Evolutionary conservation across 768 basidiomycete species (phyloP), one percentile per base, ranked within the genome.

Genomic region (Leccinum fibrillosum): DNA sequence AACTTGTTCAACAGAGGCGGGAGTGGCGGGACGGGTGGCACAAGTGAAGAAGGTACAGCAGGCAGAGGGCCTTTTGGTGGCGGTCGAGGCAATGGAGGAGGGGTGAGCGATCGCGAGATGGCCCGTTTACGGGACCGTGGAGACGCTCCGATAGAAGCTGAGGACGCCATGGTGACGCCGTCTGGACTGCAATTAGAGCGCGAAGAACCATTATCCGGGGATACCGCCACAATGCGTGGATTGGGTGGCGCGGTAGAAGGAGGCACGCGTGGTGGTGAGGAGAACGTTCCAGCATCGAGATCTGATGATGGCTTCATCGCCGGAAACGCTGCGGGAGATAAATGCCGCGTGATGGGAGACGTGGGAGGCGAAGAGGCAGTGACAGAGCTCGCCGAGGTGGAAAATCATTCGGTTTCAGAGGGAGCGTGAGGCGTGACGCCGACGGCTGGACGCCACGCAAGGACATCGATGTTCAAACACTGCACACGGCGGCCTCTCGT

Each of bases 1-100:
- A 59, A 42, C 50, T 62, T 66, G 42, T 55, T 56, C 10, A 64
- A 34, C 30, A 69, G 62, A 34, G 68, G 62, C 0, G 72, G 72
- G 11, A 72, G 65, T 25, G 70, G 61, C 0, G 68, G 68, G n/a
- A 72, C 63, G 5, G 68, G 69, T 1, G 71, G 66, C 17, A 64
- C 26, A 4, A 50, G 15, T 6, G 35, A 54, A 8, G 60, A 59
- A 37, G 71, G 71, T 23, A 72, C 54, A 6, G 72, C 64, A 60
- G 72, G 71, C 15, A 72, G 51, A 37, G 72, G 71, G 1, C 70
- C 65, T 3, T 58, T 66, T 10, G 71, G 71, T 4, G 70, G 72
- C 39, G 71, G 71, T 19, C 60, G 63, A 49, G 63, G 64, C 1
- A 64, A 52, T 26, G 71, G 66, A 9, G 71, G 71, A 1, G 70